A percentile compares a stretch with the other conserved stretches of the same genome.
These are phyloP conservation scores for Cystobasidium sp. DNA, from an alignment of 1,284 basidiomycete species.

Conservation along the genomic window DNA sequence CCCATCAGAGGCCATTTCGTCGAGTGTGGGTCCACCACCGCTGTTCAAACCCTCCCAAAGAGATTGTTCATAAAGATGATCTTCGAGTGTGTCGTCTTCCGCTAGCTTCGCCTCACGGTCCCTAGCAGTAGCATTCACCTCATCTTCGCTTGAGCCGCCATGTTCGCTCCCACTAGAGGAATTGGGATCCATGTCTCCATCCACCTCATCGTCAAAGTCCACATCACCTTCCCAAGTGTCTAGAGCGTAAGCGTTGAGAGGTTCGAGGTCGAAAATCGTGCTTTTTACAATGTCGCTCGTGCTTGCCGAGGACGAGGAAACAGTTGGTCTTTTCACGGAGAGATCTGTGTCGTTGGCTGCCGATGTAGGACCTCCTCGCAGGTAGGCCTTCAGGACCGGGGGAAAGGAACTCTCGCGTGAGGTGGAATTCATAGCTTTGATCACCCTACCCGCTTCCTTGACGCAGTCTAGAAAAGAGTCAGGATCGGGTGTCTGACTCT, in stretches of 20 bases:
- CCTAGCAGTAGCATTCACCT: not conserved
- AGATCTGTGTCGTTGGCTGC: no score
- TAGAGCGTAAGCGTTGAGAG: no score
- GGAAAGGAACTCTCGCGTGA: not conserved
- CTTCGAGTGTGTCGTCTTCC: constrained; percentile 27
- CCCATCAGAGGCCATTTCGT: no score
- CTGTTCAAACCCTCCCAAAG: constrained; percentile 18
- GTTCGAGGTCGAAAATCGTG: no score
- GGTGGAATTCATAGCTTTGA: not conserved
- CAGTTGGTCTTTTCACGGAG: no score
- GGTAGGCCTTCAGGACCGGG: not conserved
- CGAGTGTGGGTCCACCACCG: not conserved
- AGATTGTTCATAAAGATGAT: constrained; percentile 23
- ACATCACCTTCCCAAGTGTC: no score
- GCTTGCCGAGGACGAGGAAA: no score
- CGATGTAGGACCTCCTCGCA: no score
- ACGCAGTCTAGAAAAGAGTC: not conserved
- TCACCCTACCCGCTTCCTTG: not conserved
- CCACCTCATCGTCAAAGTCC: no score
- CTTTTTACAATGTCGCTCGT: no score
- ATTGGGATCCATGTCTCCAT: no score
- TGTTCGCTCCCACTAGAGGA: not conserved
- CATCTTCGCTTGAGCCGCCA: not conserved
- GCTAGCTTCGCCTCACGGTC: not conserved
- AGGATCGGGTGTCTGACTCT: not conserved